Percentiles rank a stretch among this genome's conserved stretches.
phyloP scores from a whole-genome alignment of 2,329 filamentous ascomycete genomes.

The Monosporascus sp. region DNA sequence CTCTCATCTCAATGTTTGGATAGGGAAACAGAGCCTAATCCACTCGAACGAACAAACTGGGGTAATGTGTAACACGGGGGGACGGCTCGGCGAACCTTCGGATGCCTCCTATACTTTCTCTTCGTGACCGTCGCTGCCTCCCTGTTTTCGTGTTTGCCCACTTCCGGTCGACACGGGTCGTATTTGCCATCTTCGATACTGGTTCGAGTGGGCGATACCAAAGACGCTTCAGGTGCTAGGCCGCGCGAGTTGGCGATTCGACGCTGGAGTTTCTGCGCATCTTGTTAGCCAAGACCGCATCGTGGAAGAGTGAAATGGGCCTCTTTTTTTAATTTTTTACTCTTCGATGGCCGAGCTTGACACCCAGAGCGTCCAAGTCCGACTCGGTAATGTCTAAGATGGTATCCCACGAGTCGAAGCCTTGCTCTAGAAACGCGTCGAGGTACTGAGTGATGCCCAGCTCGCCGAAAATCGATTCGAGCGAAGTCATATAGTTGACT shows the following conservation, averaged over 20 bases:
- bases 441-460: conserved; percentile 76
- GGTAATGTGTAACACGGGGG: not conserved
- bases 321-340: conserved; percentile 45
- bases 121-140: conserved; percentile 47
- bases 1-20: not conserved
- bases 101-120: conserved; percentile 71
- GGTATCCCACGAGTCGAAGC: conserved; percentile 81
- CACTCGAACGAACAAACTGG: not conserved
- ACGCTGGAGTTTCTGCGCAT: conserved; percentile 69
- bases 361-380: conserved; percentile 70
- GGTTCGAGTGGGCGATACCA: conserved; percentile 44
- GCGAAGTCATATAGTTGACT: conserved; percentile 49
- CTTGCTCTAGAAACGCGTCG: conserved; percentile 66
- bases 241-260: conserved; percentile 72
- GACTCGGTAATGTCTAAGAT: conserved; percentile 80
- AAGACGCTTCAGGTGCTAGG: conserved; percentile 46
- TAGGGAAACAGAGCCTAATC: not conserved
- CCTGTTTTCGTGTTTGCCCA: conserved; percentile 35
- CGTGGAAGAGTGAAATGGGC: not conserved
- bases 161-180: conserved; percentile 48
- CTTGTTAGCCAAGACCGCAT: not conserved
- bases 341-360: conserved; percentile 76
- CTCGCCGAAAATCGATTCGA: conserved; percentile 64
- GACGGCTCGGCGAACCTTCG: conserved; percentile 50
- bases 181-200: conserved; percentile 48